Percentiles rank a stretch among this genome's conserved stretches.
Evolutionary conservation across 108 stramenopile species (phyloP).

Genomic region (Bacterosira constricta): DNA sequence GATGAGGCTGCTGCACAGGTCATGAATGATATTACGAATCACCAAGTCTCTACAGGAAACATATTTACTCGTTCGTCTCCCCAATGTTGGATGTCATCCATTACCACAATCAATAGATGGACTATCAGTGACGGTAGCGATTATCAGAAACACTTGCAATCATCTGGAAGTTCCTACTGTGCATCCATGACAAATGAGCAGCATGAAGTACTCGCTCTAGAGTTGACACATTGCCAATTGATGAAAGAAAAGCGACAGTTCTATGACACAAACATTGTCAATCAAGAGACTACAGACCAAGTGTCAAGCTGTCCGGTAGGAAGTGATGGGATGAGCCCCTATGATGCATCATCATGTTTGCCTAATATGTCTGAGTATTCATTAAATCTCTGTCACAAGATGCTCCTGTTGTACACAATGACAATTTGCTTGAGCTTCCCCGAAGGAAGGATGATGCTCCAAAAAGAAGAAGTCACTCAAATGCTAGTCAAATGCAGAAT

Average conservation of each 20-base stretch:
- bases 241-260: conserved; percentile 12
- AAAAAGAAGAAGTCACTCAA: conserved; percentile 36
- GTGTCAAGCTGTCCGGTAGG: not conserved
- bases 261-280: not conserved
- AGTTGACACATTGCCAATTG: conserved; percentile 45
- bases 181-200: conserved; percentile 44
- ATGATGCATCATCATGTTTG: conserved; percentile 34
- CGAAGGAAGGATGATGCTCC: conserved; percentile 23
- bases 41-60: not conserved
- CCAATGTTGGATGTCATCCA: conserved; percentile 34
- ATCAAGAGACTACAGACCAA: not conserved
- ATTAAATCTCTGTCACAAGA: conserved; percentile 27
- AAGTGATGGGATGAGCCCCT: not conserved
- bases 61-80: conserved; percentile 14
- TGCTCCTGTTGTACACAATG: conserved; percentile 29
- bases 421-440: conserved; percentile 29
- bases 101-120: conserved; percentile 20
- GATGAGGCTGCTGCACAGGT: not conserved
- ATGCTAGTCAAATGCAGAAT: conserved; percentile 25
- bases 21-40: not conserved
- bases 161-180: conserved; percentile 26
- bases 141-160: not conserved
- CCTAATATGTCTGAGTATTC: conserved; percentile 38
- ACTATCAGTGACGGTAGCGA: not conserved
- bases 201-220: conserved; percentile 34